Evolutionary conservation across 2,329 filamentous ascomycete genomes (phyloP).

Genomic region (Aspergillus thermomutatus): DNA sequence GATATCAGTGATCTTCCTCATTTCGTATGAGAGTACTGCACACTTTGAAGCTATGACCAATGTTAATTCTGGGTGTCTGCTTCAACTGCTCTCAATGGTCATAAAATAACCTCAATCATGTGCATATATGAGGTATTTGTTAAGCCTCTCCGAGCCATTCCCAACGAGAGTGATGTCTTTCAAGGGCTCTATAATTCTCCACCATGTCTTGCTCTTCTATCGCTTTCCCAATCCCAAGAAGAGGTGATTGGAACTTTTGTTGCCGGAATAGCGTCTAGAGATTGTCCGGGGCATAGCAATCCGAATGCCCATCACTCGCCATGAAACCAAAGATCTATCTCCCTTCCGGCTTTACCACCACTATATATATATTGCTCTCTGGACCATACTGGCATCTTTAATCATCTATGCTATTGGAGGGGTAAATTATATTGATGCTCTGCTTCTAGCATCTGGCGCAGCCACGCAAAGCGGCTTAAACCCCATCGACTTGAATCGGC

Average conservation of each 20-base stretch:
- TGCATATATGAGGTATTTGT: constrained; percentile 3
- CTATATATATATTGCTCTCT: constrained; percentile 72
- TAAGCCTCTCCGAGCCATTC: constrained; percentile 3
- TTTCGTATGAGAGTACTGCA: neutral
- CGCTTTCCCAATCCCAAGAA: neutral
- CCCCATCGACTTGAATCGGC: constrained; percentile 60
- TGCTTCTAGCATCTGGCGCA: constrained; percentile 77
- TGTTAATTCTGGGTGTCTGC: neutral
- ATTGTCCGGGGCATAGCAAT: neutral
- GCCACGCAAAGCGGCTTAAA: constrained; percentile 91
- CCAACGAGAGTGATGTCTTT: neutral
- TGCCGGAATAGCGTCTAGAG: neutral
- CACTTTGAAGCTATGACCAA: neutral
- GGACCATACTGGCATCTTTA: constrained; percentile 69
- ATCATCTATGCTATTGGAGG: constrained; percentile 62
- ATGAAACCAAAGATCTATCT: constrained; percentile 8
- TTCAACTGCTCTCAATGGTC: neutral
- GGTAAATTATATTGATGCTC: constrained; percentile 74
- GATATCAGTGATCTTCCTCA: neutral
- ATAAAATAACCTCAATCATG: neutral
- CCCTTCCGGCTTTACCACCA: constrained; percentile 22
- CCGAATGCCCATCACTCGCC: neutral
- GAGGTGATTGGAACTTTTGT: neutral
- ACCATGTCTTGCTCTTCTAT: neutral
- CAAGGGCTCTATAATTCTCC: neutral